Conservation (phyloP, 2,329 filamentous ascomycete genomes). For the Calonectria ilicicola region DNA sequence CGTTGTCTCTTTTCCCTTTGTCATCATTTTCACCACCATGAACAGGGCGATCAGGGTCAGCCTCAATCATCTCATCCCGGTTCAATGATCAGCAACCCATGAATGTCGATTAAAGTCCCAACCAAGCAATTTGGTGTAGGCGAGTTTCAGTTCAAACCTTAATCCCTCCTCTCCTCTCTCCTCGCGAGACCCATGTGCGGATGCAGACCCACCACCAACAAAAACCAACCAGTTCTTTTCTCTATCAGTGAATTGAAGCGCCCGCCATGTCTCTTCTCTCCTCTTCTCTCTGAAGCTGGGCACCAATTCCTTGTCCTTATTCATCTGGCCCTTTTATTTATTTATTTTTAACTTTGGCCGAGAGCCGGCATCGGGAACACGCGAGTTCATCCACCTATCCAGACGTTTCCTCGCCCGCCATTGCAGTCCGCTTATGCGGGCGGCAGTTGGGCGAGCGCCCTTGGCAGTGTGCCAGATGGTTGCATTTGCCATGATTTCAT, state of each 20-base stretch:
- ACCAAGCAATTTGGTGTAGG: background rate
- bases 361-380: background rate
- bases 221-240: no score
- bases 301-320: background rate
- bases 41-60: background rate
- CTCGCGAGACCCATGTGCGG: no score
- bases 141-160: conserved; percentile 4
- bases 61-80: background rate
- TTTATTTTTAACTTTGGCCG: background rate
- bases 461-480: background rate
- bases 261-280: background rate
- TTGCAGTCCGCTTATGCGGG: background rate
- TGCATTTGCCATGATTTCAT: background rate
- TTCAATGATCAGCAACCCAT: background rate
- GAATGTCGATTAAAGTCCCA: background rate
- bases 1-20: background rate
- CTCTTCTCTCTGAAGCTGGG: background rate
- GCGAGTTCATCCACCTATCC: background rate
- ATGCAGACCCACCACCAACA: no score
- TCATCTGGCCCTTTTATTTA: background rate
- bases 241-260: no score
- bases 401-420: background rate
- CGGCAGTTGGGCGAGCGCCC: background rate
- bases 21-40: background rate
- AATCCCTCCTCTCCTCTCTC: background rate